phyloP scores from a whole-genome alignment of 2,329 filamentous ascomycete species.

The Aspergillus unguis region DNA sequence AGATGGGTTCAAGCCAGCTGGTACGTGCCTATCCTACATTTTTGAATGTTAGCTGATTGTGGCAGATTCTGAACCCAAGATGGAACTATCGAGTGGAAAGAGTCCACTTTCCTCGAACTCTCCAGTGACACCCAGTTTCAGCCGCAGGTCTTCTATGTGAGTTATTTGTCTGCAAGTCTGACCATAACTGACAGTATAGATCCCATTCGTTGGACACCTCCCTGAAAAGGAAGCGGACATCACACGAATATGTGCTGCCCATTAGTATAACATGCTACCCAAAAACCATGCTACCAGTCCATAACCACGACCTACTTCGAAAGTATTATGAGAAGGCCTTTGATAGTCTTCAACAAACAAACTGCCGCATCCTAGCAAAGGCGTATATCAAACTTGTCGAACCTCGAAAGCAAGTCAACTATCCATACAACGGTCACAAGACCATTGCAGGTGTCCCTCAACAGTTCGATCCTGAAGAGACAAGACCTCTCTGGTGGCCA shows the following conservation, averaged over 20 bases:
- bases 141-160: constrained; percentile 12
- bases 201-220: constrained; percentile 9
- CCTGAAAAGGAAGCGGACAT: constrained; percentile 18
- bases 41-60: neutral
- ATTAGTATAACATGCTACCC: constrained; percentile 25
- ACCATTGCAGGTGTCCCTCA: constrained; percentile 29
- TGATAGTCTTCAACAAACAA: constrained; percentile 34
- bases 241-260: constrained; percentile 20
- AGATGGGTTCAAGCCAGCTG: constrained; percentile 14
- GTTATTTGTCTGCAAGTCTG: neutral
- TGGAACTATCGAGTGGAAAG: constrained; percentile 11
- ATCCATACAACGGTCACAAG: constrained; percentile 35
- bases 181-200: constrained; percentile 3
- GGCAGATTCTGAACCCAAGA: constrained; percentile 4
- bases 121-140: constrained; percentile 4
- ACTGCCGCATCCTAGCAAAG: constrained; percentile 35
- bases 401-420: constrained; percentile 37
- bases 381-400: constrained; percentile 37
- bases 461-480: constrained; percentile 31
- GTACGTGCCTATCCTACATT: constrained; percentile 14
- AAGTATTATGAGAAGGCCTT: constrained; percentile 35
- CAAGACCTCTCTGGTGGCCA: constrained; percentile 37
- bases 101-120: constrained; percentile 20
- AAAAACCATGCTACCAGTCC: constrained; percentile 24
- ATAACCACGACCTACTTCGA: constrained; percentile 24